Evolutionary conservation across 305 asterid species (phyloP), one percentile per base, ranked within the genome.

Genomic region (Fraxinus angustifolia): DNA sequence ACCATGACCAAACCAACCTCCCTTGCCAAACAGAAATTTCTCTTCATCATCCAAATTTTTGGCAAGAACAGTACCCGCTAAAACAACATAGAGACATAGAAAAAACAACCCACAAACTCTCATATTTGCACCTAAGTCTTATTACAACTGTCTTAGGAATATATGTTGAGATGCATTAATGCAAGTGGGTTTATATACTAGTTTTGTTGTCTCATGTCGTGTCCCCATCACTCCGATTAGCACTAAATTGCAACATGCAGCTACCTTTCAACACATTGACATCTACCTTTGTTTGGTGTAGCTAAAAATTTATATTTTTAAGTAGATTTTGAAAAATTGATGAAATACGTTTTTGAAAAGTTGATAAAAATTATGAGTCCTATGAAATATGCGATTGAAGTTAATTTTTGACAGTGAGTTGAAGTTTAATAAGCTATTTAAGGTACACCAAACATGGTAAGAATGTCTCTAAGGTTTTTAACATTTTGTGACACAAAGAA

Each of bases 1-100:
- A 7, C 45, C 45, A 38, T 8, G 62, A 53, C 62, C 62, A 5
- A 14, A 53, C 62, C 19, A 14, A 17, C 62, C 62, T 14, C 62
- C 62, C 62, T 53, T 53, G 23, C 62, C 62, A n/a, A 53, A 53
- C 8, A 53, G 7, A 17, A 53, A 48, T 48, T 48, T 48, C 58
- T 48, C 58, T 2, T 82, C 82, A 36, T 76, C 85, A 17, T 76
- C 23, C 0, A 21, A 17, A 50, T 31, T 72, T 78, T 79, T 71
- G 0, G 74, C 83, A 23, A 58, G 19, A 8, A 70, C 82, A 48
- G 50, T 58, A 74, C 81, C 81, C 81, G 75, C 53, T 8, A 83
- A 33, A 75, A 83, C 42, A 83, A 75, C 71, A 83, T 81, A 36
- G 16, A 83, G 78, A 78, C 82, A 81, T 11, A 86, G 23, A 23